Evolutionary conservation across 345 rosid genomes (phyloP), one percentile per base, ranked within the genome.

Genomic region (Hypericum perforatum): DNA sequence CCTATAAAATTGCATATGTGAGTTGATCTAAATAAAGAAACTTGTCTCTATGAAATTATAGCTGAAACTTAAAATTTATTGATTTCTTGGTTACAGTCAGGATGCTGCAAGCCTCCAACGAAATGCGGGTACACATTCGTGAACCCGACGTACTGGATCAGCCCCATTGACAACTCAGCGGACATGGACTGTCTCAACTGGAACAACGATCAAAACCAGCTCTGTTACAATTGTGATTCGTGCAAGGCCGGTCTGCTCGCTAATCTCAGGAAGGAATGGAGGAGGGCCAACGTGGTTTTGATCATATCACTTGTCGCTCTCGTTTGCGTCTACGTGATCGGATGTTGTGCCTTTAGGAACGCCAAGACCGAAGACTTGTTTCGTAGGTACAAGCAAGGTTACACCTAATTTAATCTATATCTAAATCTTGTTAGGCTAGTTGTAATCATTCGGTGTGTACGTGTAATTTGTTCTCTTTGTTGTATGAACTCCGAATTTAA

Each of bases 191-290:
- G 95, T 74, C 76, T 89, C 39, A 73, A 85, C 11, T 85, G 97
- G 95, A 89, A 75, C 82, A 89, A 89, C 38, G 95, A 89, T 59
- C 95, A 82, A 69, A 82, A 56, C 52, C 80, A 74, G 29, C 83
- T 89, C 9, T 89, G 97, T 66, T 89, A 77, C 65, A 52, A 59
- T 49, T 85, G 95, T 50, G 78, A 85, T 66, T 89, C 97, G 2
- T 89, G 97, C 79, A 89, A 89, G 74, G 97, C 92, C 5, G 97
- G 95, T n/a, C 67, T 89, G 56, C 78, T 89, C 0, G 85, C 78
- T 9, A 89, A 76, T 66, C 58, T 89, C 16, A 85, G 74, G 68
- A 75, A 46, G 6, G 92, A 89, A 57, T 89, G 97, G 92, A 62
- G 89, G 55, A 76, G 71, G 57, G 95, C 85, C 0, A 80, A 85